phyloP scores from a whole-genome alignment of 73 alveolate genomes.

The Paramecium pentaurelia region DNA sequence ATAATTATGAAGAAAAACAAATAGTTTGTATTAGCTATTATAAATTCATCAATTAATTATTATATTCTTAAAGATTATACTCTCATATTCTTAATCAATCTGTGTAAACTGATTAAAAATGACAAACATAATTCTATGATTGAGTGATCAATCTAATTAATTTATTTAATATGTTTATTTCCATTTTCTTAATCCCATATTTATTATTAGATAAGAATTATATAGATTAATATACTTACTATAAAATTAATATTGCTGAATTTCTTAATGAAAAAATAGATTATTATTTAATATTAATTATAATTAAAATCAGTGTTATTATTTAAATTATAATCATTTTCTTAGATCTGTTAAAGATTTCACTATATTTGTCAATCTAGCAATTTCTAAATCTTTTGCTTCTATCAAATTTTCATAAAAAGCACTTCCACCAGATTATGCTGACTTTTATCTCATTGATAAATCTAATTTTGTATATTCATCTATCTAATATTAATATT shows the following conservation, averaged over 20 bases:
- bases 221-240: too few species aligned
- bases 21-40: neutral
- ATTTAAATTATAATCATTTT: neutral
- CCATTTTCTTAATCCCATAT: neutral
- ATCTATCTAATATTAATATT: neutral
- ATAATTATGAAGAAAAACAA: neutral
- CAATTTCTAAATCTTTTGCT: conserved; percentile 41
- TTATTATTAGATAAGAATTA: neutral
- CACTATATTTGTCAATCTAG: neutral
- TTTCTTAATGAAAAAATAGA: neutral
- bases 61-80: neutral
- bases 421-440: conserved; percentile 36
- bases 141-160: neutral
- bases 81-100: neutral
- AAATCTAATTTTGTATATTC: neutral
- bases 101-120: neutral
- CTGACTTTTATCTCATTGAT: conserved; percentile 14
- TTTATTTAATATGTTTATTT: too few species aligned
- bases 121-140: neutral
- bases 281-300: neutral
- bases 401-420: conserved; percentile 36
- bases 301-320: neutral
- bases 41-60: neutral
- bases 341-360: conserved; percentile 32
- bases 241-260: neutral